Evolutionary conservation across 2,329 filamentous ascomycete genomes (phyloP).

Genomic region (Podosphaera xanthii): DNA sequence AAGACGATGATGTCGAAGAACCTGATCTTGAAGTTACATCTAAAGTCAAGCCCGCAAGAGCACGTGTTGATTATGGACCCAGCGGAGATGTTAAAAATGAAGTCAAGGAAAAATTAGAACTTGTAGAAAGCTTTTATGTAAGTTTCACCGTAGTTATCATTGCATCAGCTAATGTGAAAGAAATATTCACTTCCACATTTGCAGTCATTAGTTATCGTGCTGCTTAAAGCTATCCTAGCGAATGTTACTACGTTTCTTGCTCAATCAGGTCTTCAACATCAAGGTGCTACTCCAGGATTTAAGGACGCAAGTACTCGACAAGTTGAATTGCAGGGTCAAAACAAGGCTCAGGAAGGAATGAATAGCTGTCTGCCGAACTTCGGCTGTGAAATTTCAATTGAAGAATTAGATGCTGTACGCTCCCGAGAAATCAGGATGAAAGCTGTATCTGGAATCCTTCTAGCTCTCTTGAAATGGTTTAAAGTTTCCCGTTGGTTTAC

Average conservation of each 20-base stretch:
- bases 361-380: constrained; percentile 11
- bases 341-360: constrained; percentile 12
- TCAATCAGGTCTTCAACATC: constrained; percentile 20
- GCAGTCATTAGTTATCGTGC: constrained; percentile 79
- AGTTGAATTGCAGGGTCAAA: constrained; percentile 10
- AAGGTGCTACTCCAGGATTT: constrained; percentile 10
- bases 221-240: constrained; percentile 67
- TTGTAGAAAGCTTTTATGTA: constrained; percentile 71
- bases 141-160: constrained; percentile 19
- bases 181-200: constrained; percentile 57
- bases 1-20: constrained; percentile 21
- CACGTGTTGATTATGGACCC: constrained; percentile 27
- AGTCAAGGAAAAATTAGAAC: constrained; percentile 39
- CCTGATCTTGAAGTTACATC: constrained; percentile 20
- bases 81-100: constrained; percentile 26
- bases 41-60: constrained; percentile 21
- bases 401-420: constrained; percentile 63
- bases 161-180: constrained; percentile 24
- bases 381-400: constrained; percentile 29
- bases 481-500: constrained; percentile 60
- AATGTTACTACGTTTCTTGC: constrained; percentile 74
- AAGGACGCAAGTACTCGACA: constrained; percentile 12
- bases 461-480: constrained; percentile 89
- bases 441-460: constrained; percentile 68
- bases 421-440: constrained; percentile 75